A percentile compares a stretch with the other conserved stretches of the same genome.
Evolutionary conservation across 2,329 filamentous ascomycete genomes (phyloP).

Genomic region (Cladosporium sp.): DNA sequence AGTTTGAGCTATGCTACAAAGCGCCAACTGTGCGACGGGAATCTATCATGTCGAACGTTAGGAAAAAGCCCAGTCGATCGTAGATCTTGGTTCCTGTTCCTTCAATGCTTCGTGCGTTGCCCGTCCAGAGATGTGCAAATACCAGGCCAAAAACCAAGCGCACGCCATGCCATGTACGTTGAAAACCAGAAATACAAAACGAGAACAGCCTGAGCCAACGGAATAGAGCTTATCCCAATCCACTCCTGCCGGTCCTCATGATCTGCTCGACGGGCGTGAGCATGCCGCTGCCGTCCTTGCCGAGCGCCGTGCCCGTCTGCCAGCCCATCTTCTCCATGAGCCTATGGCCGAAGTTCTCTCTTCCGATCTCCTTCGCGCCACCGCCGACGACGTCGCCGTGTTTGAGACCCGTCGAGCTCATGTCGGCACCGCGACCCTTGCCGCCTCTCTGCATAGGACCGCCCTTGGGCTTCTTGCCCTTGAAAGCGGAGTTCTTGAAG

Average conservation of each 20-base stretch:
- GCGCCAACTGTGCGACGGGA: too few relatives aligned
- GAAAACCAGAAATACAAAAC: too few relatives aligned
- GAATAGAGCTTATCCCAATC: conserved; percentile 55
- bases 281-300: conserved; percentile 78
- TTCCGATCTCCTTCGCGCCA: conserved; percentile 75
- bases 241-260: conserved; percentile 81
- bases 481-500: conserved; percentile 35
- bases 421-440: conserved; percentile 35
- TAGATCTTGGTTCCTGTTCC: too few relatives aligned
- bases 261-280: conserved; percentile 79
- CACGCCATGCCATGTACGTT: too few relatives aligned
- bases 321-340: conserved; percentile 98
- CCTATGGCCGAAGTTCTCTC: conserved; percentile 75
- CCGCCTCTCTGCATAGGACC: conserved; percentile 21
- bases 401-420: conserved; percentile 54
- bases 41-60: too few relatives aligned
- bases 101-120: too few relatives aligned
- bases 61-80: too few relatives aligned
- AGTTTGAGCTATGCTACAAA: too few relatives aligned
- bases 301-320: conserved; percentile 79
- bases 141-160: too few relatives aligned
- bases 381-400: conserved; percentile 88
- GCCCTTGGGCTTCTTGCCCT: conserved; percentile 18
- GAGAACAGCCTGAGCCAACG: too few relatives aligned
- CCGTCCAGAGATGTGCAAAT: too few relatives aligned